phyloP scores from a whole-genome alignment of 768 basidiomycete species.

The Cystobasidium onofrii region DNA sequence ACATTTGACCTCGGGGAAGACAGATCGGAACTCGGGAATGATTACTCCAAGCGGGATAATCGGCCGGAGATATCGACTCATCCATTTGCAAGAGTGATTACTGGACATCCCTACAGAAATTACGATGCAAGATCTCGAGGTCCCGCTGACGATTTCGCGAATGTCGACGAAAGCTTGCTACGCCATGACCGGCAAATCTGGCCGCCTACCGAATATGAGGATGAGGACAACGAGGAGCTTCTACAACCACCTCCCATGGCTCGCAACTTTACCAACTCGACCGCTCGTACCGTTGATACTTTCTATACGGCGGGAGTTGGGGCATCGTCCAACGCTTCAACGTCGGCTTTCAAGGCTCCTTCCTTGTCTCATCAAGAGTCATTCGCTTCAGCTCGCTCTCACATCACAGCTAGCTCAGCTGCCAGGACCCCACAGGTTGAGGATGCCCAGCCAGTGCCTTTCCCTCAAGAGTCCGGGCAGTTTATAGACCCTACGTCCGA shows the following conservation, averaged over 20 bases:
- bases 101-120: neutral
- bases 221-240: neutral
- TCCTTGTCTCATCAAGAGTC: slow-evolving; percentile 10
- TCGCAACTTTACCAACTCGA: slow-evolving; percentile 5
- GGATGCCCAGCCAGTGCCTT: neutral
- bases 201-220: neutral
- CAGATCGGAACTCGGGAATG: neutral
- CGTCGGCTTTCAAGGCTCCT: neutral
- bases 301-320: slow-evolving; percentile 3
- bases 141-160: neutral
- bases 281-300: neutral
- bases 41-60: neutral
- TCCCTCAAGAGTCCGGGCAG: neutral
- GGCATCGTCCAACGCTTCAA: slow-evolving; percentile 4
- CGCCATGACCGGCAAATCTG: neutral
- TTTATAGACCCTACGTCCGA: neutral
- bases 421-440: neutral
- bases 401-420: slow-evolving; percentile 20
- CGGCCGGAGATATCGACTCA: neutral
- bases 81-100: neutral
- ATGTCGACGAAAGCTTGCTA: slow-evolving; percentile 2
- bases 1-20: neutral
- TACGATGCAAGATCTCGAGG: neutral
- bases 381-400: slow-evolving; percentile 15
- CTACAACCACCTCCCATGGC: neutral